Evolutionary conservation across 768 basidiomycete species (phyloP).

Genomic region (Tulasnella sp.): DNA sequence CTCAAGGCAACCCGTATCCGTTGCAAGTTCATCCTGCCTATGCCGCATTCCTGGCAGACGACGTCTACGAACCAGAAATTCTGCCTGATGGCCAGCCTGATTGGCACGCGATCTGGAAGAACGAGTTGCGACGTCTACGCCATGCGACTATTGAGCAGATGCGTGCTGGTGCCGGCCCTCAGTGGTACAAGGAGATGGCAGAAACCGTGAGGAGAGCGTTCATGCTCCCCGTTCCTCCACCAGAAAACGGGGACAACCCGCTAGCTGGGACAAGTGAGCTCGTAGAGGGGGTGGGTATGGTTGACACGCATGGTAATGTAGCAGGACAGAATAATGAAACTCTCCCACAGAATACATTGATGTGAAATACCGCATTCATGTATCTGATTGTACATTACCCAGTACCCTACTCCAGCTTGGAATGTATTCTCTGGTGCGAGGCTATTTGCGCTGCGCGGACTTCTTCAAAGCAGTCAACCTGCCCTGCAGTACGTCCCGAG

Average conservation of each 20-base stretch:
- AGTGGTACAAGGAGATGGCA: slow-evolving; percentile 81
- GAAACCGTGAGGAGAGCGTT: slow-evolving; percentile 56
- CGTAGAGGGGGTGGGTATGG: slow-evolving; percentile 1
- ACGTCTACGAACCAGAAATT: slow-evolving; percentile 11
- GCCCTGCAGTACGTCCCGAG: no score
- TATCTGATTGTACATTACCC: no score
- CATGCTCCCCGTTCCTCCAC: not conserved
- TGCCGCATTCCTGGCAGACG: slow-evolving; percentile 3
- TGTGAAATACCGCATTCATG: no score
- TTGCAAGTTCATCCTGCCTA: slow-evolving; percentile 10
- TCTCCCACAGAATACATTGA: no score
- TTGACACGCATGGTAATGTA: not conserved
- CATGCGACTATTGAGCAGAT: slow-evolving; percentile 72
- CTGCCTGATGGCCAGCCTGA: not conserved
- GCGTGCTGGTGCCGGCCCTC: slow-evolving; percentile 64
- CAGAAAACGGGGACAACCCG: not conserved
- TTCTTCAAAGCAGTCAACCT: no score
- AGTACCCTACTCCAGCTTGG: no score
- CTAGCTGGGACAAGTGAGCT: no score
- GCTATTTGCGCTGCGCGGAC: no score
- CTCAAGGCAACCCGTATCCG: slow-evolving; percentile 13
- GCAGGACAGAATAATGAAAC: not conserved
- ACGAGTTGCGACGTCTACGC: slow-evolving; percentile 64
- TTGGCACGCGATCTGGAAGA: slow-evolving; percentile 69
- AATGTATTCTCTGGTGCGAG: no score